These are phyloP conservation scores for Juncus inflexus DNA, from an alignment of 176 grass and related monocot species.

Conservation along the genomic window DNA sequence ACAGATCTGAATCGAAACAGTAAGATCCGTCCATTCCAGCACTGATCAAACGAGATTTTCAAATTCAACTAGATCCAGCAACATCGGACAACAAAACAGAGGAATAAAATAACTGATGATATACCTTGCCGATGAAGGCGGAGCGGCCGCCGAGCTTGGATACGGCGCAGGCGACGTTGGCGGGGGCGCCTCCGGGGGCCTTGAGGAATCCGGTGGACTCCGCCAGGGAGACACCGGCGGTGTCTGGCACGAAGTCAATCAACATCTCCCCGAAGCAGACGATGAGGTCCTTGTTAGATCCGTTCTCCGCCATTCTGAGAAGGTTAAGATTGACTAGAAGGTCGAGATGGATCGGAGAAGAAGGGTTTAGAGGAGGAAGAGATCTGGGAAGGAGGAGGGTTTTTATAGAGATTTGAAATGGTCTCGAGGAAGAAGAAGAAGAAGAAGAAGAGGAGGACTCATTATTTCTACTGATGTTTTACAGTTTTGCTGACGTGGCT, in stretches of 20 bases:
- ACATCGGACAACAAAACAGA: neutral
- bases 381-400: slow-evolving; percentile 6
- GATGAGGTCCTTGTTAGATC: slow-evolving; percentile 30
- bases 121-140: slow-evolving; percentile 87
- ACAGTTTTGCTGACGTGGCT: too few species aligned
- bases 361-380: slow-evolving; percentile 17
- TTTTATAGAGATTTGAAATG: slow-evolving; percentile 27
- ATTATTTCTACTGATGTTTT: too few species aligned
- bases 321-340: too few species aligned
- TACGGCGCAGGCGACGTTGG: slow-evolving; percentile 75
- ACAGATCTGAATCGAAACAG: neutral
- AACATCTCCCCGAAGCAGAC: slow-evolving; percentile 91
- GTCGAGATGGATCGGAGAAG: neutral
- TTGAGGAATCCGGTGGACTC: slow-evolving; percentile 84
- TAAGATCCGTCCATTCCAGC: too few species aligned
- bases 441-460: neutral
- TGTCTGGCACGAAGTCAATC: slow-evolving; percentile 83
- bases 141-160: slow-evolving; percentile 70
- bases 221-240: slow-evolving; percentile 64
- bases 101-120: too few species aligned
- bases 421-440: neutral
- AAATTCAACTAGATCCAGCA: slow-evolving; percentile 18
- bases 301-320: slow-evolving; percentile 22
- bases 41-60: too few species aligned
- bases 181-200: slow-evolving; percentile 72